These are phyloP conservation scores for Corymbia calophylla DNA, from an alignment of 441 rosid species.

Conservation along the genomic window DNA sequence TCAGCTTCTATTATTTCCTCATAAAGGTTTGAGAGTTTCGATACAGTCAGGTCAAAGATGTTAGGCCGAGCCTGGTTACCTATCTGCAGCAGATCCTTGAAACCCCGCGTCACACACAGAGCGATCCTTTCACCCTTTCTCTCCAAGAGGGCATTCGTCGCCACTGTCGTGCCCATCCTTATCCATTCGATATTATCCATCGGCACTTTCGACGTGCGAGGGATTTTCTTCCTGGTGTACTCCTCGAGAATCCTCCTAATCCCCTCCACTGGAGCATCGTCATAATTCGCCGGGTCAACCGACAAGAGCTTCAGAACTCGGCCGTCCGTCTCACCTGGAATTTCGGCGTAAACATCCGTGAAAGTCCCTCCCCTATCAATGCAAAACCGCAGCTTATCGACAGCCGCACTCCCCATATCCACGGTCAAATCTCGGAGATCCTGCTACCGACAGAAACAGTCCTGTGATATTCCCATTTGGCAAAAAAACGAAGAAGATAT, in stretches of 20 bases:
- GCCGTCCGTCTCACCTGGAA: constrained; percentile 64
- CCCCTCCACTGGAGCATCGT: constrained; percentile 95
- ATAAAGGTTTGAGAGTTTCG: constrained; percentile 74
- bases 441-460: background rate
- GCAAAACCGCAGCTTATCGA: constrained; percentile 74
- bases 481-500: background rate
- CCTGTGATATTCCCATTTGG: background rate
- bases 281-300: constrained; percentile 88
- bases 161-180: constrained; percentile 96
- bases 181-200: constrained; percentile 91
- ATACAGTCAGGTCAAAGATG: constrained; percentile 79
- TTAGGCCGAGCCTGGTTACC: constrained; percentile 92
- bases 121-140: constrained; percentile 93
- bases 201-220: constrained; percentile 66
- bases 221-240: constrained; percentile 56
- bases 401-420: constrained; percentile 42
- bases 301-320: constrained; percentile 81
- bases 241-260: constrained; percentile 85
- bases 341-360: constrained; percentile 89
- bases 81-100: constrained; percentile 82
- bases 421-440: background rate
- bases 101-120: constrained; percentile 78
- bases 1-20: constrained; percentile 84
- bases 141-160: constrained; percentile 91
- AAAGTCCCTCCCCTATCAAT: constrained; percentile 95